Conservation (phyloP, 192 early-diverging fungal genomes). For the Geosiphon pyriformis region DNA sequence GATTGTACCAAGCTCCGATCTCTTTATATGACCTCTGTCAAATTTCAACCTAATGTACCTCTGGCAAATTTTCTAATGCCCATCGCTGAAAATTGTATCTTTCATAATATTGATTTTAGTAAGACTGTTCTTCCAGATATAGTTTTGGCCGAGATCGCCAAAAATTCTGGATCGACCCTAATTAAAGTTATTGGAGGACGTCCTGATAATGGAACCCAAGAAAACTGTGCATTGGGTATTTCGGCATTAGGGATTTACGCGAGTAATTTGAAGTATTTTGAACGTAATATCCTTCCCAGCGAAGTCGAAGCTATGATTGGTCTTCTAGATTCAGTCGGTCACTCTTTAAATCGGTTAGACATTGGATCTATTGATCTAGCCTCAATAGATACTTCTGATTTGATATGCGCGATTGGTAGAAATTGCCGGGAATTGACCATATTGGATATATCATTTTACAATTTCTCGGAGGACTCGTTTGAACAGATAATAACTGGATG, state of each 20-base stretch:
- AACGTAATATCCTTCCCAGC: conserved; percentile 6
- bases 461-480: not conserved
- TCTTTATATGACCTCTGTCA: conserved; percentile 1
- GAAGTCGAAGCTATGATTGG: not conserved
- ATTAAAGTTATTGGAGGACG: not conserved
- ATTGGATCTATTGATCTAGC: conserved; percentile 3
- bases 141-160: conserved; percentile 13
- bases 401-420: not conserved
- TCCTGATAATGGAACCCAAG: not conserved
- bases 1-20: conserved; percentile 11
- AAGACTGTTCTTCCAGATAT: conserved; percentile 4
- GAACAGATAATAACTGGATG: not conserved
- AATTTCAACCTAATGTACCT: not conserved
- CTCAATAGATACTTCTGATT: not conserved
- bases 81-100: conserved; percentile 10
- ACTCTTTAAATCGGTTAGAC: conserved; percentile 1
- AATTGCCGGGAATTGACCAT: not conserved
- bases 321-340: conserved; percentile 1
- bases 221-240: conserved; percentile 1
- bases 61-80: conserved; percentile 15
- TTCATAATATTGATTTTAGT: conserved; percentile 25
- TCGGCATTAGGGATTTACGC: conserved; percentile 6
- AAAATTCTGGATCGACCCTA: conserved; percentile 15
- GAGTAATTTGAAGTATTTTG: conserved; percentile 10
- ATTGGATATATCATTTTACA: conserved; percentile 3